phyloP scores from a whole-genome alignment of 306 rosid genomes.

The Arachis hypogaea region DNA sequence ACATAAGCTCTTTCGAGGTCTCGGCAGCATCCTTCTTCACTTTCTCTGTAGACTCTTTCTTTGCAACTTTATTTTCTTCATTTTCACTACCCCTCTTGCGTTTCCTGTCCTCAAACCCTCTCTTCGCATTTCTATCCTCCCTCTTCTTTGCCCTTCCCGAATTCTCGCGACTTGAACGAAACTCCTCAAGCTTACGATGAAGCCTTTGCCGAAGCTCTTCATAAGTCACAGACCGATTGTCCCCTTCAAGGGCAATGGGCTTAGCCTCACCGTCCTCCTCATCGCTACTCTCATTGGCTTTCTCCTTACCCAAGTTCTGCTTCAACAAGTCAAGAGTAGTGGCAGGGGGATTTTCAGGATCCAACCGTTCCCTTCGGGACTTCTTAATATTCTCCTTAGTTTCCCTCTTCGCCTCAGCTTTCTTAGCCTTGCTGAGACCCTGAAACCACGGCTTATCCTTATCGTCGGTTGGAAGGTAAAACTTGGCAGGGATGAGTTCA shows the following conservation, averaged over 20 bases:
- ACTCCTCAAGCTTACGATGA: constrained; percentile 63
- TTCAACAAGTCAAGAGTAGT: constrained; percentile 71
- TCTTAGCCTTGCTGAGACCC: constrained; percentile 72
- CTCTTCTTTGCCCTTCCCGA: constrained; percentile 57
- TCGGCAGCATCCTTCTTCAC: constrained; percentile 65
- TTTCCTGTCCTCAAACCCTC: constrained; percentile 48
- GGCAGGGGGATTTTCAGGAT: constrained; percentile 66
- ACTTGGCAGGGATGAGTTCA: constrained; percentile 83
- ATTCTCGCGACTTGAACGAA: constrained; percentile 55
- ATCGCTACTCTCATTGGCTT: constrained; percentile 41
- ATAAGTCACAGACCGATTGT: constrained; percentile 62
- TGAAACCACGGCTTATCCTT: constrained; percentile 83
- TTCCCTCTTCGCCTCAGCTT: constrained; percentile 68
- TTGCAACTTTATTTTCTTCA: constrained; percentile 40
- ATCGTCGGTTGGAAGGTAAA: constrained; percentile 64
- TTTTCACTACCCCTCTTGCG: constrained; percentile 57
- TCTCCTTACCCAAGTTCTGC: constrained; percentile 58
- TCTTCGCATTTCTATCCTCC: constrained; percentile 49
- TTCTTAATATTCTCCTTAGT: constrained; percentile 74
- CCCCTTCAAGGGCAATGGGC: constrained; percentile 48
- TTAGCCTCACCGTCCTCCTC: constrained; percentile 48
- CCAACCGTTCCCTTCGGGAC: constrained; percentile 67
- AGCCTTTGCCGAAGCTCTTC: constrained; percentile 75
- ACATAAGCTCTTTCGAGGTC: constrained; percentile 75
- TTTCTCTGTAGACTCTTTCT: constrained; percentile 28